These are phyloP conservation scores for Umbelopsis sp. DNA, from an alignment of 192 early-diverging fungal species.

Conservation along the genomic window DNA sequence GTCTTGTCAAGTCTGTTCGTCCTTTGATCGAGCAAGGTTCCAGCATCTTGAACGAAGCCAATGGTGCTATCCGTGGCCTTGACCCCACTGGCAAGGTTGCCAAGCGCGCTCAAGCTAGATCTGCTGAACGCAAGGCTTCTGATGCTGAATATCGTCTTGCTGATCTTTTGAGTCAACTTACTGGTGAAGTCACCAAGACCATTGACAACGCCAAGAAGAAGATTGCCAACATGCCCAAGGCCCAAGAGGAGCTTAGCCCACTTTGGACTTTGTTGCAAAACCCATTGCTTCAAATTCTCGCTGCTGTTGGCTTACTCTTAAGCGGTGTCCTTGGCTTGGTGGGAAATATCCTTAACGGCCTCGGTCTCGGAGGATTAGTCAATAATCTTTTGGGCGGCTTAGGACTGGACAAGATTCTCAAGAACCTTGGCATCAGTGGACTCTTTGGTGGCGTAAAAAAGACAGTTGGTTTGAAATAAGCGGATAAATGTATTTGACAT, in stretches of 20 bases:
- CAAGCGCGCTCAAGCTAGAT: slow-evolving; percentile 23
- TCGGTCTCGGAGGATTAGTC: slow-evolving; percentile 25
- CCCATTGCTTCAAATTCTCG: slow-evolving; percentile 28
- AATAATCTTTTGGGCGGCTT: slow-evolving; percentile 30
- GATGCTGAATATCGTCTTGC: slow-evolving; percentile 25
- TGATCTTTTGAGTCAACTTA: slow-evolving; percentile 22
- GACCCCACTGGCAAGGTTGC: slow-evolving; percentile 27
- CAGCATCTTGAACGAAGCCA: slow-evolving; percentile 23
- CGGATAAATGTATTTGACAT: background rate
- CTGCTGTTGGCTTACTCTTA: slow-evolving; percentile 27
- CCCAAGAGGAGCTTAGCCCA: slow-evolving; percentile 22
- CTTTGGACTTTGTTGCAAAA: slow-evolving; percentile 29
- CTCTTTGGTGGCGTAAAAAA: slow-evolving; percentile 22
- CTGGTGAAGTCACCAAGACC: slow-evolving; percentile 26
- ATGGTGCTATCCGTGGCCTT: slow-evolving; percentile 29
- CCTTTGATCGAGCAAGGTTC: slow-evolving; percentile 31
- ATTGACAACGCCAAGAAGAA: slow-evolving; percentile 33
- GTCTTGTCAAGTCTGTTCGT: slow-evolving; percentile 20
- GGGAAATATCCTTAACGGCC: slow-evolving; percentile 28
- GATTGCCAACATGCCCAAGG: slow-evolving; percentile 26
- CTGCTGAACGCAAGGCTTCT: slow-evolving; percentile 23
- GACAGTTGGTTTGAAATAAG: background rate
- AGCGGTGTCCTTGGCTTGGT: slow-evolving; percentile 27
- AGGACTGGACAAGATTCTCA: slow-evolving; percentile 27
- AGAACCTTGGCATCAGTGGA: slow-evolving; percentile 23